Evolutionary conservation across 306 rosid genomes (phyloP).

Genomic region (Trichosanthes cucumerina): DNA sequence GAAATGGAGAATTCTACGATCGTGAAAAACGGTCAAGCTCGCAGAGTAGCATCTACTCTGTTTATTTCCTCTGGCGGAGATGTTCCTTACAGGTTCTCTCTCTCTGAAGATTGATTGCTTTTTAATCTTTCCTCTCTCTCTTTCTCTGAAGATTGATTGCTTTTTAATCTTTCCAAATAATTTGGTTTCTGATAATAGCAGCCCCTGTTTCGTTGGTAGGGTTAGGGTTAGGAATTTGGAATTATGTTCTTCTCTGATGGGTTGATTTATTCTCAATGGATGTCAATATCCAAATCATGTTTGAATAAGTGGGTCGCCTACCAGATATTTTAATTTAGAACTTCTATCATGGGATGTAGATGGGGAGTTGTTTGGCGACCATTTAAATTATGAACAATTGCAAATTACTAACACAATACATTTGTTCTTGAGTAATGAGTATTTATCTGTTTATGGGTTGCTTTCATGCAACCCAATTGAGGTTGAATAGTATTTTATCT

Average conservation of each 20-base stretch:
- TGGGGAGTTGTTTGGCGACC: not conserved
- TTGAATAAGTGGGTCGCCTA: not conserved
- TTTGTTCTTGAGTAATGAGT: not conserved
- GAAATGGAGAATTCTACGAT: slow-evolving; percentile 27
- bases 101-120: slow-evolving; percentile 2
- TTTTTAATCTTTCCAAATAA: not conserved
- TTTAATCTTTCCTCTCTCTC: slow-evolving; percentile 8
- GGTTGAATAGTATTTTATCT: not conserved
- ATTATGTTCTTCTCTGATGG: not conserved
- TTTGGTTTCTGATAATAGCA: not conserved
- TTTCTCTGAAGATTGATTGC: slow-evolving; percentile 1
- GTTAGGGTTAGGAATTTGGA: slow-evolving; percentile 1
- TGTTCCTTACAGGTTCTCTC: slow-evolving; percentile 57
- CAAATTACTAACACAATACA: not conserved
- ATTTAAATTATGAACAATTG: not conserved
- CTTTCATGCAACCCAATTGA: not conserved
- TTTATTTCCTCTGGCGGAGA: slow-evolving; percentile 40
- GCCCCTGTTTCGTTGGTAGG: not conserved
- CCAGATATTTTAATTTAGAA: not conserved
- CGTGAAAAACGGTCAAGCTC: slow-evolving; percentile 19
- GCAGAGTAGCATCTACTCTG: slow-evolving; percentile 15
- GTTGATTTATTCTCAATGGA: not conserved
- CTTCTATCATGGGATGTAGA: not conserved
- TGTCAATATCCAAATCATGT: not conserved
- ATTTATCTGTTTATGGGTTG: not conserved